A percentile compares a stretch with the other conserved stretches of the same genome.
These are phyloP conservation scores for Babesia bigemina DNA, from an alignment of 169 alveolate species.

Conservation along the genomic window DNA sequence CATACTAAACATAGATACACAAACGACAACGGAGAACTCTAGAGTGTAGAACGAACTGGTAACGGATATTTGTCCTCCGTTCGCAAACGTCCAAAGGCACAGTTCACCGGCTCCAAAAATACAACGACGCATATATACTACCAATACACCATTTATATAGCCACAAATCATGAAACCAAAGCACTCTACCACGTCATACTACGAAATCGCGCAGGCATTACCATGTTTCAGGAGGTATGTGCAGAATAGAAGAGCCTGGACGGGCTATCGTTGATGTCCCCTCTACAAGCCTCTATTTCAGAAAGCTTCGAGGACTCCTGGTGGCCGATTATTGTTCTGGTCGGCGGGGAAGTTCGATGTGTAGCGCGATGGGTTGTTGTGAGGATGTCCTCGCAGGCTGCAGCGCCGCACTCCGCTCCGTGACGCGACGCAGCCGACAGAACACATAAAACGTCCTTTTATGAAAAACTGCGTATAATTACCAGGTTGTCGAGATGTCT, in stretches of 20 bases:
- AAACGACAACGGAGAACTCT: background rate
- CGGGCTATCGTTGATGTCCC: background rate
- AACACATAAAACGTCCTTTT: no score
- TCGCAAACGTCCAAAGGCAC: no score
- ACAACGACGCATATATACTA: no score
- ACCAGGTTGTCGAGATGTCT: no score
- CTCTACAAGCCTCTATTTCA: background rate
- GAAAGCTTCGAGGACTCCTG: background rate
- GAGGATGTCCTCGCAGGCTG: background rate
- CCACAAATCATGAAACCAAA: no score
- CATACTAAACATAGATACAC: no score
- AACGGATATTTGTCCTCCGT: no score
- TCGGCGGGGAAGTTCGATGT: background rate
- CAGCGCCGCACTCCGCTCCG: background rate
- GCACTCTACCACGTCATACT: no score
- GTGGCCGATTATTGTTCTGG: background rate
- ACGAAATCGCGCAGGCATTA: background rate
- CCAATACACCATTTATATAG: no score
- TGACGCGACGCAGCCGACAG: no score
- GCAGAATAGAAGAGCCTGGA: conserved; percentile 3
- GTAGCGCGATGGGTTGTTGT: conserved; percentile 4
- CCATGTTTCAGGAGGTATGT: conserved; percentile 14
- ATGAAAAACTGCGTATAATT: no score
- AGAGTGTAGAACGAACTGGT: background rate
- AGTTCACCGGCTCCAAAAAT: no score